Evolutionary conservation across 2,329 filamentous ascomycete genomes (phyloP), one percentile per base, ranked within the genome.

Genomic region (Microsporum audouinii): DNA sequence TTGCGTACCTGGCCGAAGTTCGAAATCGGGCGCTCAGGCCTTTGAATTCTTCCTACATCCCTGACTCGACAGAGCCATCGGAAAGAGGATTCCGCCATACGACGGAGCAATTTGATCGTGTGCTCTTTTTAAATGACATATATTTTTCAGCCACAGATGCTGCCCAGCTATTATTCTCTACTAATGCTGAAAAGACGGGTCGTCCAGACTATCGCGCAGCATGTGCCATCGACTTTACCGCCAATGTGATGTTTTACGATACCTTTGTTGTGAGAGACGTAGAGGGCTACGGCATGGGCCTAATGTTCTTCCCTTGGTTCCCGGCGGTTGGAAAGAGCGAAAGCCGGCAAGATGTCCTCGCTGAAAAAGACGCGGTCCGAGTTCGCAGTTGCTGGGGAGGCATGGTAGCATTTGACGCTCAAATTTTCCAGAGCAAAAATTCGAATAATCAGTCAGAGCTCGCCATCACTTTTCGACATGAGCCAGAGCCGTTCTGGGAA

Each of bases 321-420:
- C n/a, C 62, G 8, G 45, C 56, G 7, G 41, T 31, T 8, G 62
- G 56, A 14, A 36, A 43, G 39, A 51, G 59, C 3, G 12, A 55
- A 27, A 63, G 62, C 31, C 49, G 62, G 33, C 47, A 57, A 12
- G 57, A 51, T 17, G 62, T 63, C 12, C 47, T 63, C 7, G 45
- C 43, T 17, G 62, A 39, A 27, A 59, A 49, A 31, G 62, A 63
- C 36, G 62, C 62, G 7, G 62, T 63, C 2, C 62, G 53, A 17
- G 62, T 61, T 27, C 56, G 62, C 27, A 63, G 62, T 36, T 63
- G 62, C 47, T 63, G 62, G 62, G 62, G 62, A 3, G 62, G 62
- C 2, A 61, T 63, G 62, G 59, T 38, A 2, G 56, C 62, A 2
- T 63, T 63, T 57, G 62, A 63, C 23, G 62, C 62, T 34, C 10